These are phyloP conservation scores for Camellia oleifera DNA, from an alignment of 179 eudicot genomes.

Conservation along the genomic window DNA sequence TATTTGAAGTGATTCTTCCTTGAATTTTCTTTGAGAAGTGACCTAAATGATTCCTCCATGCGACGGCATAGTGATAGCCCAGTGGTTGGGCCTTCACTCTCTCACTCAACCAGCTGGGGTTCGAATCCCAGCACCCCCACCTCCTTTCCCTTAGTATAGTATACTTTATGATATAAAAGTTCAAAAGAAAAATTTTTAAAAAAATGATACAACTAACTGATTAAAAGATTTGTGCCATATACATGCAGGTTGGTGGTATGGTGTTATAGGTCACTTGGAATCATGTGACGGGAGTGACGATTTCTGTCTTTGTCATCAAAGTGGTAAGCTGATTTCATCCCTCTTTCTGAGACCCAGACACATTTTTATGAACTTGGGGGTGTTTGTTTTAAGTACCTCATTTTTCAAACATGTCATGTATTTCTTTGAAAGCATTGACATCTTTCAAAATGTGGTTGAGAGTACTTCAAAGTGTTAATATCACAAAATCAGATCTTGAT, in stretches of 20 bases:
- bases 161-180: no score
- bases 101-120: no score
- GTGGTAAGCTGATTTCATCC: conserved; percentile 48
- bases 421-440: neutral
- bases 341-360: neutral
- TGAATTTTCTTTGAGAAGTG: conserved; percentile 5
- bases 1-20: conserved; percentile 5
- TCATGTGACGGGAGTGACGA: conserved; percentile 65
- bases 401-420: neutral
- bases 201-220: conserved; percentile 12
- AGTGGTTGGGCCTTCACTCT: no score
- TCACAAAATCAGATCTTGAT: conserved; percentile 7
- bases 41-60: neutral
- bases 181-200: no score
- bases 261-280: conserved; percentile 91
- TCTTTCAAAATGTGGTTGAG: conserved; percentile 19
- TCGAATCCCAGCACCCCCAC: no score
- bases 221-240: conserved; percentile 14
- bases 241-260: conserved; percentile 98
- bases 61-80: no score
- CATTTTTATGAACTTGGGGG: no score
- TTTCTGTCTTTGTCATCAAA: conserved; percentile 66
- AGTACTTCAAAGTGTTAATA: conserved; percentile 9
- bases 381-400: no score
- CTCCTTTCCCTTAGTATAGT: no score